Percentiles rank a stretch among this genome's conserved stretches.
Conservation (phyloP, 1,284 basidiomycete species). For the Malassezia brasiliensis region DNA sequence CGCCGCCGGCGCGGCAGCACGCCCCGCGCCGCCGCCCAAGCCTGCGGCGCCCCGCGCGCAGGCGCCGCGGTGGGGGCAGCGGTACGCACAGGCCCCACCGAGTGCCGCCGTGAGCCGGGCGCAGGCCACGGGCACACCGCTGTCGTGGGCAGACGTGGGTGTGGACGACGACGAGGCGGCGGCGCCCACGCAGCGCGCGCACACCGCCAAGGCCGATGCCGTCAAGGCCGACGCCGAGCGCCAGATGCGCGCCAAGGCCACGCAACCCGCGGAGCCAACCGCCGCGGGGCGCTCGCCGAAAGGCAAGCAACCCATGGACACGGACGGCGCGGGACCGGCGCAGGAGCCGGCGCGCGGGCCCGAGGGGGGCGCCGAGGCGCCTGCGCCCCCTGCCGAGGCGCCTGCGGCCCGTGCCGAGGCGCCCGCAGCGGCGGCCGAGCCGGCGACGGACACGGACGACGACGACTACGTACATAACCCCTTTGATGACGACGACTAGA, state of each 20-base stretch:
- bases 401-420: neutral
- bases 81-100: neutral
- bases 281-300: too few species aligned
- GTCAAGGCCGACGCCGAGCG: neutral
- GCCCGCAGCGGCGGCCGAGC: neutral
- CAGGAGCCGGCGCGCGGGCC: neutral
- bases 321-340: too few species aligned
- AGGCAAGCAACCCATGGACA: too few species aligned
- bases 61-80: constrained; percentile 7
- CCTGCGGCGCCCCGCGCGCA: neutral
- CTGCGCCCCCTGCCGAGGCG: neutral
- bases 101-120: neutral
- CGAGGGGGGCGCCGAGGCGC: neutral
- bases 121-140: neutral
- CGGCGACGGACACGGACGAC: neutral
- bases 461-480: constrained; percentile 13
- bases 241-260: neutral
- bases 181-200: neutral
- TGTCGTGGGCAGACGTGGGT: constrained; percentile 2
- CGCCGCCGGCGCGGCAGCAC: neutral
- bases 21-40: neutral
- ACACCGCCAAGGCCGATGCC: neutral
- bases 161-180: neutral
- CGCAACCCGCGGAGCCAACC: too few species aligned
- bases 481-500: constrained; percentile 19